Conservation (phyloP, 805 yeast genomes). For the Kazachstania bromeliacearum region DNA sequence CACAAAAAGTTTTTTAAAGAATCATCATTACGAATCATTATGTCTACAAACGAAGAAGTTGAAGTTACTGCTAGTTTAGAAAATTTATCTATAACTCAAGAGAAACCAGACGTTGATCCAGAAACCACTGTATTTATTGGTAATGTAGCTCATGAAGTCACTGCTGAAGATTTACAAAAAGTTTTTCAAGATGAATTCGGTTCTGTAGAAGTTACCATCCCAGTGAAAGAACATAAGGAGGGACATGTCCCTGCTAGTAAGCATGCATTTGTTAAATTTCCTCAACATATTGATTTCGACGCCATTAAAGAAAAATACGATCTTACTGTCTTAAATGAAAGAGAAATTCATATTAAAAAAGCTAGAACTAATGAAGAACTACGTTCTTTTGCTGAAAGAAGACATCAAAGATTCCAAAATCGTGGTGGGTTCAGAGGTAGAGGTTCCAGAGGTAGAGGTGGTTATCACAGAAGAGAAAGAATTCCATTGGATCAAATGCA, state of each 20-base stretch:
- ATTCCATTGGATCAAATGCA: slow-evolving; percentile 32
- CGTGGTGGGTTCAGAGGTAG: slow-evolving; percentile 9
- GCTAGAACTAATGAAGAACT: slow-evolving; percentile 16
- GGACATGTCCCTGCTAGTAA: slow-evolving; percentile 22
- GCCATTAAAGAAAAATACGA: slow-evolving; percentile 24
- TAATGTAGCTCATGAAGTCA: slow-evolving; percentile 24
- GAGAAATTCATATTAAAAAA: slow-evolving; percentile 26
- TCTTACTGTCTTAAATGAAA: slow-evolving; percentile 23
- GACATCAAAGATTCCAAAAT: slow-evolving; percentile 4
- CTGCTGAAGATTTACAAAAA: slow-evolving; percentile 21
- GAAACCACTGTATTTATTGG: slow-evolving; percentile 29
- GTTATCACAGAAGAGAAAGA: slow-evolving; percentile 24
- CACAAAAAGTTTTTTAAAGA: too few species aligned
- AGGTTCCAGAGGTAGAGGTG: slow-evolving; percentile 5
- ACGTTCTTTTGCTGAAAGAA: slow-evolving; percentile 6
- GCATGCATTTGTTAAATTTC: slow-evolving; percentile 28
- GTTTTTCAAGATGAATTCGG: slow-evolving; percentile 23
- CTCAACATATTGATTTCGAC: slow-evolving; percentile 24
- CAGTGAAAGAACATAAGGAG: slow-evolving; percentile 14
- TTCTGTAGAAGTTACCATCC: slow-evolving; percentile 22
- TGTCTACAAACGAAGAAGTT: too few species aligned
- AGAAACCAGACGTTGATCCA: slow-evolving; percentile 19
- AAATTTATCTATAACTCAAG: neutral
- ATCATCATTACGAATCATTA: too few species aligned
- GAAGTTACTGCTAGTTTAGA: slow-evolving; percentile 3